Conservation (phyloP, 164 flowering plant species). For the Tetracentron sinense region DNA sequence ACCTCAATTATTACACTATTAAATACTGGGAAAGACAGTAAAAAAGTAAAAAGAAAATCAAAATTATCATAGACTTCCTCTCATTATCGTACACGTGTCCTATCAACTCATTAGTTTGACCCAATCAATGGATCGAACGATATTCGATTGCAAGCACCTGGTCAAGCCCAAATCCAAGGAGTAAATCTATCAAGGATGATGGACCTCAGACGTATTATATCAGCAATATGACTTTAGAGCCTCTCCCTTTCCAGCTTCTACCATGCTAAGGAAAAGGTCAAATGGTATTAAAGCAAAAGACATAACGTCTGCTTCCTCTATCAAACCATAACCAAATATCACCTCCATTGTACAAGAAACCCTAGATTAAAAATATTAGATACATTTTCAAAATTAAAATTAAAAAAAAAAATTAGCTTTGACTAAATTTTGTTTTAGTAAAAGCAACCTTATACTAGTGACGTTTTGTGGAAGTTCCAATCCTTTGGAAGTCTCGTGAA, state of each 20-base stretch:
- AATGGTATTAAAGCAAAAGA: background rate
- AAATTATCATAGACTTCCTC: background rate
- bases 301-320: background rate
- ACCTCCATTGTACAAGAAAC: conserved; percentile 10
- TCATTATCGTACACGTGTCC: no score
- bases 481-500: conserved; percentile 27
- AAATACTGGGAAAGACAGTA: background rate
- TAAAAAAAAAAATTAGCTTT: background rate
- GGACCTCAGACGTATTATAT: background rate
- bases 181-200: background rate
- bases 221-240: no score
- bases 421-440: no score
- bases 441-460: conserved; percentile 5
- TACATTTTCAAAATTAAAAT: background rate
- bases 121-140: no score
- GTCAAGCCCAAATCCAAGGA: no score
- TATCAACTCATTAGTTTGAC: no score
- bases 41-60: background rate
- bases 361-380: background rate
- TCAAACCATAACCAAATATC: conserved; percentile 15
- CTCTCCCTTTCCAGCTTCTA: background rate
- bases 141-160: no score
- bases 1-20: background rate
- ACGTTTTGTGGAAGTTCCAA: conserved; percentile 14
- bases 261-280: background rate